Percentiles rank a stretch among this genome's conserved stretches.
Conservation (phyloP, 2,329 filamentous ascomycete genomes). For the Hypoxylon sp. region DNA sequence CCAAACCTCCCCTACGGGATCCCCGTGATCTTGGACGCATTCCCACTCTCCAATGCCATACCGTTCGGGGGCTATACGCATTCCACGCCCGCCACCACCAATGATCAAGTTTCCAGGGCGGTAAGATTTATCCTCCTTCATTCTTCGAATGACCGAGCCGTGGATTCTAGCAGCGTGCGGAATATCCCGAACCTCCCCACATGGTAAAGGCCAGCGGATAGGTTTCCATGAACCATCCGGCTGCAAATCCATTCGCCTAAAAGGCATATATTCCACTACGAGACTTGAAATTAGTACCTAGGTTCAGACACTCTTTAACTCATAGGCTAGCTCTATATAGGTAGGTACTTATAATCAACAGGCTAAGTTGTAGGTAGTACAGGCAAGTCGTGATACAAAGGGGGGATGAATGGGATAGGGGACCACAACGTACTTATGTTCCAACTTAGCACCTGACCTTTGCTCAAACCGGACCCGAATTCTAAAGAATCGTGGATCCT, state of each 20-base stretch:
- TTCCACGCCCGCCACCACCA: constrained; percentile 81
- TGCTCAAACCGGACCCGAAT: constrained; percentile 72
- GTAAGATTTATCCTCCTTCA: constrained; percentile 75
- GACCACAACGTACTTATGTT: constrained; percentile 77
- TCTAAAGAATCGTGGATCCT: constrained; percentile 79
- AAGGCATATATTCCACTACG: constrained; percentile 84
- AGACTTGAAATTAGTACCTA: constrained; percentile 52
- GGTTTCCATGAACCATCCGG: constrained; percentile 82
- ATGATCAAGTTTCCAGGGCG: constrained; percentile 85
- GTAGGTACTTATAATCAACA: background rate
- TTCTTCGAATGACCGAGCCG: constrained; percentile 79
- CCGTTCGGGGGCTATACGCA: constrained; percentile 70
- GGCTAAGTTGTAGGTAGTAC: background rate
- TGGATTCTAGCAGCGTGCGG: constrained; percentile 79
- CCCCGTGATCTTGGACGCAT: constrained; percentile 73
- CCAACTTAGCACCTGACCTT: constrained; percentile 75
- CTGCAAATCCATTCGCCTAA: constrained; percentile 83
- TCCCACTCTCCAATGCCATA: constrained; percentile 81
- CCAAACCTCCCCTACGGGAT: constrained; percentile 79
- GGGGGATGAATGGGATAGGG: background rate
- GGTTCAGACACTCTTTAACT: background rate
- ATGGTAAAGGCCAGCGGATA: constrained; percentile 84
- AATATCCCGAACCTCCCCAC: constrained; percentile 83
- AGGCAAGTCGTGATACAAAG: background rate
- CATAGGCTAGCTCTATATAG: background rate